Conservation (phyloP, 2,329 filamentous ascomycete genomes). For the Scedosporium minutisporum region DNA sequence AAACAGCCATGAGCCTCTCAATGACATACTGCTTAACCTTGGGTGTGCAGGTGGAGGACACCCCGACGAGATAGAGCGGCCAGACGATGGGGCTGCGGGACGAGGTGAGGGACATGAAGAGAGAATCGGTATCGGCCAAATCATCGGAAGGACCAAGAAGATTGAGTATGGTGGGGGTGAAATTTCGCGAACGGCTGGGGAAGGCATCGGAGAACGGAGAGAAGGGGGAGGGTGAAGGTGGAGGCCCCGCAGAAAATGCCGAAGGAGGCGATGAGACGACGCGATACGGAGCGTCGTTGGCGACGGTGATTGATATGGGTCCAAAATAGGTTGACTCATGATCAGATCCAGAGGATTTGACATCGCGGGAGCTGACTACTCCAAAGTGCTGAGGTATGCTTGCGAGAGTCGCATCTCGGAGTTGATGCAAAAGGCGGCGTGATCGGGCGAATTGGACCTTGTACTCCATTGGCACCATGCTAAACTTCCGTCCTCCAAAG, state of each 20-base stretch:
- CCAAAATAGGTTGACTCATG: slow-evolving; percentile 10
- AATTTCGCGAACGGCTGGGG: neutral
- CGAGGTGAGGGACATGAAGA: slow-evolving; percentile 39
- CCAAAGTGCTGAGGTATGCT: slow-evolving; percentile 41
- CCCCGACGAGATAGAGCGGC: slow-evolving; percentile 39
- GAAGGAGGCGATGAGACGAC: slow-evolving; percentile 12
- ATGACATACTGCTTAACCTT: slow-evolving; percentile 33
- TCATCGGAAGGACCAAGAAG: neutral
- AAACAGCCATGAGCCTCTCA: slow-evolving; percentile 32
- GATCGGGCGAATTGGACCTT: slow-evolving; percentile 26
- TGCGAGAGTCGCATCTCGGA: slow-evolving; percentile 32
- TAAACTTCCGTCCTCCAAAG: slow-evolving; percentile 16
- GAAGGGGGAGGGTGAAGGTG: slow-evolving; percentile 17
- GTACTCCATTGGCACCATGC: slow-evolving; percentile 18
- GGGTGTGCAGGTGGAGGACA: slow-evolving; percentile 33
- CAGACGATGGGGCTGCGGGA: slow-evolving; percentile 39
- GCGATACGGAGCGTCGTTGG: slow-evolving; percentile 18
- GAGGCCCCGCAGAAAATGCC: slow-evolving; percentile 15
- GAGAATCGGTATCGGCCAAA: slow-evolving; percentile 25
- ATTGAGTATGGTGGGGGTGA: slow-evolving; percentile 1
- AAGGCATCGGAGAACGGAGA: slow-evolving; percentile 9
- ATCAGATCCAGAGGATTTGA: slow-evolving; percentile 12
- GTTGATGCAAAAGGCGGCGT: slow-evolving; percentile 25
- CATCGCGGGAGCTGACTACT: slow-evolving; percentile 31
- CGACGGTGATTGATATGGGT: slow-evolving; percentile 18